phyloP scores from a whole-genome alignment of 2,329 filamentous ascomycete genomes.

The Ceratocystis papillata region DNA sequence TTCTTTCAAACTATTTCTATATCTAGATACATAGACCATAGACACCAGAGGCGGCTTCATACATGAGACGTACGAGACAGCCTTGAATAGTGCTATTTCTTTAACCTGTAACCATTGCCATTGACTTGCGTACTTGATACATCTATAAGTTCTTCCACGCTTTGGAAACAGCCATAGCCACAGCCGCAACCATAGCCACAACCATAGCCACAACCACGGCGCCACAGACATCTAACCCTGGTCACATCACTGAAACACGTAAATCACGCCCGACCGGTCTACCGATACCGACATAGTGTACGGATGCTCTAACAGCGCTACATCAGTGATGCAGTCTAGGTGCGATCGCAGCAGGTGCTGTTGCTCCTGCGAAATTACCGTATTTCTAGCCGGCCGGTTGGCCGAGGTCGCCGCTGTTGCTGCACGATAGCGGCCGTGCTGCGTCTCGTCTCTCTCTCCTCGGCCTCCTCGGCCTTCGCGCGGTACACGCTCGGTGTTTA shows the following conservation, averaged over 20 bases:
- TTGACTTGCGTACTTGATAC: too few relatives aligned
- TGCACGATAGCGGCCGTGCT: conserved; percentile 23
- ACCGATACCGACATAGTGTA: conserved; percentile 89
- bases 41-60: too few relatives aligned
- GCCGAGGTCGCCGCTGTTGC: conserved; percentile 23
- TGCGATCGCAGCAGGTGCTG: conserved; percentile 78
- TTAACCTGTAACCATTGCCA: too few relatives aligned
- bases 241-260: conserved; percentile 52
- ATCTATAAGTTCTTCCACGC: too few relatives aligned
- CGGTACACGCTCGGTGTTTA: conserved; percentile 55
- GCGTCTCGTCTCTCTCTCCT: conserved; percentile 11
- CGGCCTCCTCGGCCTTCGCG: conserved; percentile 30
- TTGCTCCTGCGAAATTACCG: conserved; percentile 79
- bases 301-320: conserved; percentile 76
- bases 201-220: neutral
- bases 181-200: neutral
- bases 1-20: too few relatives aligned
- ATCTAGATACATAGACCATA: too few relatives aligned
- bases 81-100: too few relatives aligned
- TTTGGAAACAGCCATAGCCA: neutral
- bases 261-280: conserved; percentile 79
- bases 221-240: too few relatives aligned
- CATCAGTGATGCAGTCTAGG: conserved; percentile 76
- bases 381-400: conserved; percentile 53
- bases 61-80: too few relatives aligned